Evolutionary conservation across 441 rosid genomes (phyloP).

Genomic region (Erodium trifolium): DNA sequence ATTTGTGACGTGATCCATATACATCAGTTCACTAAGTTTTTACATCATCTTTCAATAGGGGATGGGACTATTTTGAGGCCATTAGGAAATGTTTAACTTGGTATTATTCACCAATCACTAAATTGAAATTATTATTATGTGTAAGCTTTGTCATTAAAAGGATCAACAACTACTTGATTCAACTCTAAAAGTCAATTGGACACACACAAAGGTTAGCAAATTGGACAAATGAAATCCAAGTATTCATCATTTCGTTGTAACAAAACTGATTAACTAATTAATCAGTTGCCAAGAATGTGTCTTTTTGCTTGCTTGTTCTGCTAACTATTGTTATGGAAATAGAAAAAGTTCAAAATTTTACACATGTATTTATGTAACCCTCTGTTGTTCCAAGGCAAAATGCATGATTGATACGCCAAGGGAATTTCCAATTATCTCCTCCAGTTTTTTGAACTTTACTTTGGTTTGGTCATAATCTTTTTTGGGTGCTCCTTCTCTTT

Average conservation of each 20-base stretch:
- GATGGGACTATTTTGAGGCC: no score
- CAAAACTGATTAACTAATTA: background rate
- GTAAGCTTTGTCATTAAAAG: background rate
- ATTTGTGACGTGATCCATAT: no score
- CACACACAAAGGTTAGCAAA: conserved; percentile 6
- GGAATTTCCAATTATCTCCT: conserved; percentile 30
- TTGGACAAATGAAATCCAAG: conserved; percentile 9
- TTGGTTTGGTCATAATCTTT: conserved; percentile 48
- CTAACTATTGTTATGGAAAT: background rate
- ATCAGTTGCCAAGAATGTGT: conserved; percentile 10
- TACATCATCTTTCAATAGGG: background rate
- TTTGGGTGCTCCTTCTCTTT: conserved; percentile 34
- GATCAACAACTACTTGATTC: background rate
- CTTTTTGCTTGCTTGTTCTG: conserved; percentile 6
- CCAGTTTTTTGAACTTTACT: conserved; percentile 23
- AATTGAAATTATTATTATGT: background rate
- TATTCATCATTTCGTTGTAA: conserved; percentile 1
- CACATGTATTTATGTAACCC: conserved; percentile 4
- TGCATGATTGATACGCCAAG: conserved; percentile 19
- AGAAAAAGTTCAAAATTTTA: background rate
- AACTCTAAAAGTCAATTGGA: background rate
- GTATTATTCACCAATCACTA: no score
- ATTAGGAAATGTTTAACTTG: no score
- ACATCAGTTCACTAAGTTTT: background rate
- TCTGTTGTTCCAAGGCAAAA: conserved; percentile 5